Evolutionary conservation across 192 early-diverging fungal species (phyloP).

Genomic region (Mortierella hygrophila): DNA sequence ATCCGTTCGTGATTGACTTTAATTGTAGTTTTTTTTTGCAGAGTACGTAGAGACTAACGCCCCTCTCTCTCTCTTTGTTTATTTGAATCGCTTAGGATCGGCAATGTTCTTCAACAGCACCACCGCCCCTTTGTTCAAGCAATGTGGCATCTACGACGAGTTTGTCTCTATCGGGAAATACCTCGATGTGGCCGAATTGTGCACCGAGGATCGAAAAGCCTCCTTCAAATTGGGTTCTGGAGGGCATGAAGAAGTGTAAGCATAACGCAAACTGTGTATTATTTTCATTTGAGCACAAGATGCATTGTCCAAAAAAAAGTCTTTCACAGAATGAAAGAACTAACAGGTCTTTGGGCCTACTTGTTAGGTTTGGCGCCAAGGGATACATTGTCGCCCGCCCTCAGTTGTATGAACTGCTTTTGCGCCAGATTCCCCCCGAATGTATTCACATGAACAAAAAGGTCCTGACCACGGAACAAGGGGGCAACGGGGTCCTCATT

Average conservation of each 20-base stretch:
- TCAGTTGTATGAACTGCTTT: not conserved
- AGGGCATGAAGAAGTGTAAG: not conserved
- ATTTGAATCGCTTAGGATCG: not conserved
- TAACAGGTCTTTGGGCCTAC: no score
- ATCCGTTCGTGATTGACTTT: no score
- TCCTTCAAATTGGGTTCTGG: not conserved
- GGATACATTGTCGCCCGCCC: no score
- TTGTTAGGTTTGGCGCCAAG: no score
- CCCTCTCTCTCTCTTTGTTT: not conserved
- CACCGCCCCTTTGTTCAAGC: slow-evolving; percentile 3
- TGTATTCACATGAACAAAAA: slow-evolving; percentile 21
- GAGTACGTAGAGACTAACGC: not conserved
- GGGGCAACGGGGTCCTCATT: slow-evolving; percentile 27
- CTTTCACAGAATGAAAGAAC: no score
- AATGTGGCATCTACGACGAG: slow-evolving; percentile 16
- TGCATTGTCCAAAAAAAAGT: no score
- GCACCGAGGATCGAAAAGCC: not conserved
- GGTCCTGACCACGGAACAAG: slow-evolving; percentile 1
- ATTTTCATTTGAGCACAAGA: no score
- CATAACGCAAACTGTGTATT: no score
- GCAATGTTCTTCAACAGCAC: not conserved
- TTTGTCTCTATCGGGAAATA: not conserved
- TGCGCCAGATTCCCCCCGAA: not conserved
- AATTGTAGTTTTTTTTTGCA: no score
- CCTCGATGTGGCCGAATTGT: not conserved